A percentile compares a stretch with the other conserved stretches of the same genome.
phyloP scores from a whole-genome alignment of 1,139 yeast genomes.

The Spathaspora sp. region DNA sequence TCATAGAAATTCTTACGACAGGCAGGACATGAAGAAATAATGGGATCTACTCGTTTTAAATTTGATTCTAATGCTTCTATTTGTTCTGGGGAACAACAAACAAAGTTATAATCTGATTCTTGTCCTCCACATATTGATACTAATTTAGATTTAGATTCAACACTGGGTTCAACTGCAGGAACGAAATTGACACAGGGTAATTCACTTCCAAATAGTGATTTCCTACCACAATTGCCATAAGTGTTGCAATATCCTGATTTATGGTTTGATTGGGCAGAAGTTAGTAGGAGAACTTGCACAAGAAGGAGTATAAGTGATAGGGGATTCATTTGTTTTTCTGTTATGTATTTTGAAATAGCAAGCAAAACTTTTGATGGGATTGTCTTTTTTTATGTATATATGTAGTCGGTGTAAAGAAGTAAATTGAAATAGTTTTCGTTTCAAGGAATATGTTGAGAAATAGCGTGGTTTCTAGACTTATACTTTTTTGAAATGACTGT shows the following conservation, averaged over 20 bases:
- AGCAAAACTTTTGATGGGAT: background rate
- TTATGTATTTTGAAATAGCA: background rate
- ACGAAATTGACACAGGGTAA: conserved; percentile 73
- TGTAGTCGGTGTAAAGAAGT: conserved; percentile 1
- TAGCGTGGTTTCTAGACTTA: background rate
- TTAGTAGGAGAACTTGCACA: conserved; percentile 2
- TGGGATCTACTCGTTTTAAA: conserved; percentile 70
- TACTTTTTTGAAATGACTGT: too few relatives aligned
- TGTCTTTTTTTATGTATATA: background rate
- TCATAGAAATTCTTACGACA: conserved; percentile 83
- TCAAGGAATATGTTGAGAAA: background rate
- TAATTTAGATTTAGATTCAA: conserved; percentile 47
- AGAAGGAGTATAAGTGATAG: conserved; percentile 4
- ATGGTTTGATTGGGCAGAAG: conserved; percentile 20
- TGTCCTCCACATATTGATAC: conserved; percentile 66
- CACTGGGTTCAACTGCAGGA: conserved; percentile 45
- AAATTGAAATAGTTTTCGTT: background rate
- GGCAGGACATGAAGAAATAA: conserved; percentile 93
- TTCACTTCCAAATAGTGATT: conserved; percentile 71
- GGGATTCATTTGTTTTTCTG: conserved; percentile 5
- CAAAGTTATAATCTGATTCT: conserved; percentile 44
- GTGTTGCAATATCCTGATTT: conserved; percentile 52
- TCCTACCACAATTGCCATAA: conserved; percentile 74
- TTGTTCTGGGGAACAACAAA: conserved; percentile 46
- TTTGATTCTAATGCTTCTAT: conserved; percentile 40